Percentiles rank a stretch among this genome's conserved stretches.
phyloP scores from a whole-genome alignment of 306 rosid genomes.

The Fagus crenata region DNA sequence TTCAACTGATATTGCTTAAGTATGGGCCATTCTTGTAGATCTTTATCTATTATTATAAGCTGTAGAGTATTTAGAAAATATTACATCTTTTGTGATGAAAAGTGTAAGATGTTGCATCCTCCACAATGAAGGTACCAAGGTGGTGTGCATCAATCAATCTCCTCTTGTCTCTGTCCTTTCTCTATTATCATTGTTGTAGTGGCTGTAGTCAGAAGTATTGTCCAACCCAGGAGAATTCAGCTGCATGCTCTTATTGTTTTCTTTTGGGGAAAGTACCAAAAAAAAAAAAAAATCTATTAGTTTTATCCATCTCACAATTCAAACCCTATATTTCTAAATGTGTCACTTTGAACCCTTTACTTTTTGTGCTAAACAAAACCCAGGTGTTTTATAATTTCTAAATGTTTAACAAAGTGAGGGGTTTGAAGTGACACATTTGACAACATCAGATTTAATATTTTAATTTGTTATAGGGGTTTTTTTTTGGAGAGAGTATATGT shows the following conservation, averaged over 20 bases:
- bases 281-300: too few relatives aligned
- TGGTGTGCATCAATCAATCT: conserved; percentile 16
- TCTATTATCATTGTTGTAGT: not conserved
- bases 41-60: conserved; percentile 41
- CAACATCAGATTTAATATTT: too few relatives aligned
- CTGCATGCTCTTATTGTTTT: conserved; percentile 31
- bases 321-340: too few relatives aligned
- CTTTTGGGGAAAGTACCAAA: too few relatives aligned
- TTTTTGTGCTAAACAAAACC: too few relatives aligned
- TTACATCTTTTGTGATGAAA: conserved; percentile 38
- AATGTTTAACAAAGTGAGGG: too few relatives aligned
- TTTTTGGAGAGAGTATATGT: too few relatives aligned
- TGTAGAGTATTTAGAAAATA: conserved; percentile 42
- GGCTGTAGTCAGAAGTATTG: not conserved
- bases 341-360: too few relatives aligned
- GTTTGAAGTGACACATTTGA: too few relatives aligned
- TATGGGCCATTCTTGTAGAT: conserved; percentile 65
- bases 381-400: too few relatives aligned
- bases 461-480: too few relatives aligned
- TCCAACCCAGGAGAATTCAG: not conserved
- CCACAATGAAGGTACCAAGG: conserved; percentile 22
- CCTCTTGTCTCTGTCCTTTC: not conserved
- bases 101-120: conserved; percentile 34
- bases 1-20: conserved; percentile 38
- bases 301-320: too few relatives aligned